Evolutionary conservation across 148 eudicot species (phyloP), one percentile per base, ranked within the genome.

Genomic region (Chenopodium berlandieri): DNA sequence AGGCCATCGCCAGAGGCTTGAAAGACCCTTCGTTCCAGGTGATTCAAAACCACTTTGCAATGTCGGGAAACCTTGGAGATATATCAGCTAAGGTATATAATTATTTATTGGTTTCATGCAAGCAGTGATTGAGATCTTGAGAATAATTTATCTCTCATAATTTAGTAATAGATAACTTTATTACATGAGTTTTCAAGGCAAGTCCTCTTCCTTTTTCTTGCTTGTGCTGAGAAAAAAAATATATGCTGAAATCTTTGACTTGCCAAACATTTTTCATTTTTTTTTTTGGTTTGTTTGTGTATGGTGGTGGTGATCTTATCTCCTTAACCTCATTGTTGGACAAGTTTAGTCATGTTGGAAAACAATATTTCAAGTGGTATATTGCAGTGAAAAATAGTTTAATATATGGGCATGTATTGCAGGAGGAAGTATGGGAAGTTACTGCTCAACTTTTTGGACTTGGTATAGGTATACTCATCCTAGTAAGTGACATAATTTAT

Each of bases 361-460:
- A 44, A 17, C 12, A 25, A n/a, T 73, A 44, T 32, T 67, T 68
- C 37, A 67, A 34, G 73, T 54, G 22, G n/a, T 16, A 19, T 69
- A 13, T 17, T 23, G 7, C 7, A 25, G 50, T 56, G 67, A 40
- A 58, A 46, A 54, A n/a, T 70, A 60, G 4, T 58, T 67, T 22
- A 40, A 69, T 64, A 47, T 50, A 60, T 25, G 0, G 27, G 11
- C 19, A 30, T 82, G 80, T 75, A 62, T 60, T 67, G 50, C 84
- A 96, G 99, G 99, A 96, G 86, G 98, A 96, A 88, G 99, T 96
- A 62, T 96, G 99, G 99, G 99, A 94, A 84, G 99, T 96, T 66
- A 81, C 89, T 87, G 99, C 99, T 71, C 97, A 96, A 87, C 89
- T 96, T 81, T 27, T 96, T 86, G 99, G 99, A 79, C 98, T 96